Conservation (phyloP, 371 early-diverging fungal species). For the Synchytrium microbalum region DNA sequence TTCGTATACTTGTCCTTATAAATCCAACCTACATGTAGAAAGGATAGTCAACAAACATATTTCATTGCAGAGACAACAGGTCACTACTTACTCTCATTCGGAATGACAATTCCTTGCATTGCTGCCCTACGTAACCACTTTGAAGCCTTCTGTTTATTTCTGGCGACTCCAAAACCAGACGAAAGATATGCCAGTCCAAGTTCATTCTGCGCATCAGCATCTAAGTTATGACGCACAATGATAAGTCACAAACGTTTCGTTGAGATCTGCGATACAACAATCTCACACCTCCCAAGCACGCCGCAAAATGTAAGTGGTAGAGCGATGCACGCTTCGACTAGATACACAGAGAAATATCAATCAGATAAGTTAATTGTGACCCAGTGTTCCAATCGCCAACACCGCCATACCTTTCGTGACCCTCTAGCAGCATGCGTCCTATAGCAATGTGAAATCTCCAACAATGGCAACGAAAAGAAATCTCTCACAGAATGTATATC, state of each 20-base stretch:
- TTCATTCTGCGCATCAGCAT: background rate
- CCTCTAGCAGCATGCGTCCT: background rate
- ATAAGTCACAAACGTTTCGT: no score
- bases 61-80: background rate
- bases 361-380: no score
- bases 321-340: background rate
- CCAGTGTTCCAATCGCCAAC: background rate
- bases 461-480: background rate
- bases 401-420: background rate
- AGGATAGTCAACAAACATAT: background rate
- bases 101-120: background rate
- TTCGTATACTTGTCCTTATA: background rate
- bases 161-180: background rate
- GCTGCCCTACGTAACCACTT: background rate
- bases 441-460: background rate
- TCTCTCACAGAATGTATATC: background rate
- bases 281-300: background rate
- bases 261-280: no score
- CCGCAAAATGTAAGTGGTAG: background rate
- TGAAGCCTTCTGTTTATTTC: background rate
- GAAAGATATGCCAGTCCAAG: background rate
- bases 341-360: no score
- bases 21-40: background rate
- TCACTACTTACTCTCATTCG: background rate
- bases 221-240: no score